Base-by-base conservation (phyloP, 176 grass and related monocot genomes). In the Phyllostachys edulis region DNA sequence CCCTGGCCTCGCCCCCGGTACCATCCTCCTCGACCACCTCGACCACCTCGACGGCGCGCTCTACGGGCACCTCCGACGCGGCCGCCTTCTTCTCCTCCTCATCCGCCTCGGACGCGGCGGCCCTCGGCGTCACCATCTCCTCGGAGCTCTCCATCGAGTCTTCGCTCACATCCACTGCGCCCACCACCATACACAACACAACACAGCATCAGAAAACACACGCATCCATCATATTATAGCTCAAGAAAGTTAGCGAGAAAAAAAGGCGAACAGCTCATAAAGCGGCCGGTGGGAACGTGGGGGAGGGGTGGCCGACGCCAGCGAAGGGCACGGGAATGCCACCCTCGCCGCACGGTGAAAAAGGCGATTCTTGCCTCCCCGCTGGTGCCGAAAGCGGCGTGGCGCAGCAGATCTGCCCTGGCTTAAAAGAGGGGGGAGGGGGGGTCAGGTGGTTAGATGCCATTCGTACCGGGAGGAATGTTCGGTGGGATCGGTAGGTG, bases 91-190 rank as follows among this genome's bases (percentile, higher is more conserved):
- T 83, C 73, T 86, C 88, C 72, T 86, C 88, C 21, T 90, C 88
- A 5, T 86, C 79, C 51, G 51, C 73, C 77, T 72, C 83, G 16
- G 76, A 84, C 10, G 63, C 76, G 5, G 75, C 76, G 24, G 83
- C 86, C 60, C 82, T 77, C n/a, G 90, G 85, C 45, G 90, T 92
- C 71, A 88, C 78, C 90, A 92, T 89, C 86, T 85, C 90, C 86
- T 88, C 90, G 47, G 86, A 90, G 85, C 89, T 90, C 89, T 90
- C 89, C 80, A 90, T 90, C 23, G 89, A 90, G 38, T 90, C 89
- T 80, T 90, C 89, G 62, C 80, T 84, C 63, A 18, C 75, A 54
- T 90, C 89, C 85, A 63, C 89, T 90, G 89, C 68, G 20, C 29
- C 50, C 75, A 78, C 63, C 64, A 77, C 63, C 85, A 18, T 47